Base-by-base conservation (phyloP, 352 stramenopile species). In the Pythium aquatile region DNA sequence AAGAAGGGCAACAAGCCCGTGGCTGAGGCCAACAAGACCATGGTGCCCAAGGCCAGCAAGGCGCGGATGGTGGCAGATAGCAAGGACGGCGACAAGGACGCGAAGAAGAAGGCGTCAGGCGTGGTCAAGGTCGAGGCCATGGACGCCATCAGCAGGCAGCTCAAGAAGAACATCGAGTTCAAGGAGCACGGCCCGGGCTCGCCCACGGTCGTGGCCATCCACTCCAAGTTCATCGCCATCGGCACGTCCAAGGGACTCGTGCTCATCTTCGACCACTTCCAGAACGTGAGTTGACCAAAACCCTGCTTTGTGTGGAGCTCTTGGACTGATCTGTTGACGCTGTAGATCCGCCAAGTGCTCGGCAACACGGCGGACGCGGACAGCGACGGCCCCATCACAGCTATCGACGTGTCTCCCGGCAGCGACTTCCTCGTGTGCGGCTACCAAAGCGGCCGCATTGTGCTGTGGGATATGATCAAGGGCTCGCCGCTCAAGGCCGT, bases 391-490 rank as follows among this genome's bases (percentile, higher is more conserved):
- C 74, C 86, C 0, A 88, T 96, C 33, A 97, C 87, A 7, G 89
- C 89, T 1, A 91, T 98, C 20, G 90, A 97, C 62, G 81, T 96
- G 70, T 94, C 87, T 13, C 79, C 84, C 54, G 73, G 90, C 73
- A 81, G 91, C 54, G 93, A 98, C 70, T 93, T 93, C 65, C 72
- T 98, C 5, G 78, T 97, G 26, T 97, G 91, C 49, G 97, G 97
- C 10, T 98, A 98, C 69, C 88, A 94, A 47, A 95, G 87, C 51
- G 97, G 97, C 32, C 81, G 81, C 9, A 89, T 99, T 55, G 91
- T 98, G 51, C 70, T 99, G 1, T 99, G 97, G 97, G 97, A 99
- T 79, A 95, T 97, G 72, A 97, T 98, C 54, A 96, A 97, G 61
- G 96, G 95, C 35, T 90, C 81, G 32, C 83, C 91, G 8, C 76